Percentiles rank a stretch among this genome's conserved stretches.
These are phyloP conservation scores for Alternaria conjuncta DNA, from an alignment of 2,329 filamentous ascomycete species.

Conservation along the genomic window DNA sequence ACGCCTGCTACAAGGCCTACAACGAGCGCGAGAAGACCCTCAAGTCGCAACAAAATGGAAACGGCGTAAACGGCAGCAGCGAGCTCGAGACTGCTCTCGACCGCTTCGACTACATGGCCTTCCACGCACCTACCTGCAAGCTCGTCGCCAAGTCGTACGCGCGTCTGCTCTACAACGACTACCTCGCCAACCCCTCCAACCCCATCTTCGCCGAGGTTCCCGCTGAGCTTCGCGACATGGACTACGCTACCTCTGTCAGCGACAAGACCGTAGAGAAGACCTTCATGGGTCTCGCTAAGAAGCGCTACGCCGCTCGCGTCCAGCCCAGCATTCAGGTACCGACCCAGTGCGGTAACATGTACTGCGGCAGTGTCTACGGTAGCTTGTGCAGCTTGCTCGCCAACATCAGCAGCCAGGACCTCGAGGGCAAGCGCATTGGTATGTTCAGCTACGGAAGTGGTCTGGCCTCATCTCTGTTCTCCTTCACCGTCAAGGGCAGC, in stretches of 20 bases:
- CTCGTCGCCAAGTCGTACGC: conserved; percentile 62
- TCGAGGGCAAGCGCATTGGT: conserved; percentile 59
- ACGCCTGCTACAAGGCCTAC: conserved; percentile 62
- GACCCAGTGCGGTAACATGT: conserved; percentile 63
- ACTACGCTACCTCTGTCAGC: conserved; percentile 56
- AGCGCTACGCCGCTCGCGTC: conserved; percentile 58
- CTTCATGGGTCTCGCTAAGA: conserved; percentile 60
- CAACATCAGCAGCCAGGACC: conserved; percentile 53
- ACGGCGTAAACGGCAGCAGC: conserved; percentile 43
- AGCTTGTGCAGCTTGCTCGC: conserved; percentile 56
- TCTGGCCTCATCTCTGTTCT: conserved; percentile 59
- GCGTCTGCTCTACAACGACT: conserved; percentile 61
- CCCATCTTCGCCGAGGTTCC: conserved; percentile 59
- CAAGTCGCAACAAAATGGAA: conserved; percentile 53
- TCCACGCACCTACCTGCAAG: conserved; percentile 63
- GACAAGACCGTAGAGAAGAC: conserved; percentile 62
- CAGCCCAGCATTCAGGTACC: conserved; percentile 59
- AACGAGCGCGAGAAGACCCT: conserved; percentile 57
- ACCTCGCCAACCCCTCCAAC: conserved; percentile 54
- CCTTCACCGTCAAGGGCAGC: conserved; percentile 56
- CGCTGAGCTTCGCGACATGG: conserved; percentile 54
- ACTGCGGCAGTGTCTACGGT: conserved; percentile 60
- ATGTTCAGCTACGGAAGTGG: conserved; percentile 62
- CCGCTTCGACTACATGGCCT: conserved; percentile 62
- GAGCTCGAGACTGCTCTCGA: conserved; percentile 56